Evolutionary conservation across 2,329 filamentous ascomycete species (phyloP).

Genomic region (Orbilia oligospora): DNA sequence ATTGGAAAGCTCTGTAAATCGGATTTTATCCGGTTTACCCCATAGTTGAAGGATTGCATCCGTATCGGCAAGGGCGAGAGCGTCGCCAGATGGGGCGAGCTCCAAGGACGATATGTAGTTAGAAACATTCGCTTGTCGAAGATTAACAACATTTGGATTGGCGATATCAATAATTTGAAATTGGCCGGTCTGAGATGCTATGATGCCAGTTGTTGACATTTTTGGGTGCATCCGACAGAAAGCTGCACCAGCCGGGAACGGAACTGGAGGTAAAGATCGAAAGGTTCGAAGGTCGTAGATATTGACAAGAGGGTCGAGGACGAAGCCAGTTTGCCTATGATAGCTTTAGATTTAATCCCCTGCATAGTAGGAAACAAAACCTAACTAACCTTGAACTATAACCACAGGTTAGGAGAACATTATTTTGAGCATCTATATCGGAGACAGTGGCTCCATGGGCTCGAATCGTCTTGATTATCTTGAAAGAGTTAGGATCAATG

Average conservation of each 20-base stretch:
- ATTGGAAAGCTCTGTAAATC: conserved; percentile 85
- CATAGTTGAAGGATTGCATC: conserved; percentile 86
- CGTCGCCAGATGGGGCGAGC: conserved; percentile 88
- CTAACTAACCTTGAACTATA: conserved; percentile 81
- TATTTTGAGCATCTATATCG: conserved; percentile 96
- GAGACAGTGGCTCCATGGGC: conserved; percentile 88
- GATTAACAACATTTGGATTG: conserved; percentile 89
- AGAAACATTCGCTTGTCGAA: conserved; percentile 84
- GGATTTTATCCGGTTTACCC: conserved; percentile 87
- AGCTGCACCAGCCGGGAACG: conserved; percentile 90
- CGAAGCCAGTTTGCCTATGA: conserved; percentile 75
- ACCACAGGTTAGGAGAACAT: conserved; percentile 95
- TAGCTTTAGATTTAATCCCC: not conserved
- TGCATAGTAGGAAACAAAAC: not conserved
- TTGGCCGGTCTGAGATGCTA: conserved; percentile 91
- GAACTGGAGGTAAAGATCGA: conserved; percentile 87
- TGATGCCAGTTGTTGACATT: conserved; percentile 93
- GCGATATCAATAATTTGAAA: conserved; percentile 96
- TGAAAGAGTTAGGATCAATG: conserved; percentile 82
- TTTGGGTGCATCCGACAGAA: conserved; percentile 97
- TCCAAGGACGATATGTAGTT: conserved; percentile 84
- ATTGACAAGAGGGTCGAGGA: conserved; percentile 92
- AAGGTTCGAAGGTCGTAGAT: conserved; percentile 96
- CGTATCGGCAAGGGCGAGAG: conserved; percentile 83
- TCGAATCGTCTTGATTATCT: conserved; percentile 83